Percentiles rank a stretch among this genome's conserved stretches.
These are phyloP conservation scores for Camellia sinensis DNA, from an alignment of 148 eudicot genomes.

Conservation along the genomic window DNA sequence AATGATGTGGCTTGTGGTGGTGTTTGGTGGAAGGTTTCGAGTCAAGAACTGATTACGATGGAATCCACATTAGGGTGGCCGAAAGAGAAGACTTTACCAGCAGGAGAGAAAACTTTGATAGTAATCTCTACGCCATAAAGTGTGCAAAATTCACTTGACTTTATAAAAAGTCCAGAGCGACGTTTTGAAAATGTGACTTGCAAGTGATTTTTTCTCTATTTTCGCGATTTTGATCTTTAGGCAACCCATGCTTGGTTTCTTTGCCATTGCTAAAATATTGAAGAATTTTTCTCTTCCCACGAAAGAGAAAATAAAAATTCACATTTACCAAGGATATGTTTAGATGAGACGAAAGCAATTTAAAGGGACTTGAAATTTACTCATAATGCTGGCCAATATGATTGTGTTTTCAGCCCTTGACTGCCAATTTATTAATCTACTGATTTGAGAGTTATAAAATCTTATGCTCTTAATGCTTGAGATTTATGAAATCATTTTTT, in stretches of 20 bases:
- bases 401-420: conserved; percentile 1
- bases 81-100: conserved; percentile 49
- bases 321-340: neutral
- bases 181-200: conserved; percentile 66
- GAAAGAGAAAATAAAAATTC: no score
- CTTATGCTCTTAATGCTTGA: conserved; percentile 31
- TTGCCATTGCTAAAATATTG: conserved; percentile 35
- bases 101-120: conserved; percentile 49
- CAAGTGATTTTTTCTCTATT: conserved; percentile 50
- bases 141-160: conserved; percentile 54
- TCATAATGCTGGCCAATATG: conserved; percentile 9
- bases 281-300: no score
- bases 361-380: conserved; percentile 21
- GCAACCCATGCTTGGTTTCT: conserved; percentile 49
- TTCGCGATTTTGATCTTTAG: conserved; percentile 60
- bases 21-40: conserved; percentile 28
- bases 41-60: conserved; percentile 36
- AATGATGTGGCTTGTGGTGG: conserved; percentile 6
- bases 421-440: conserved; percentile 18
- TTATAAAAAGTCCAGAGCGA: conserved; percentile 55
- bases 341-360: conserved; percentile 8
- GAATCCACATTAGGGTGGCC: conserved; percentile 48
- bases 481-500: no score
- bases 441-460: conserved; percentile 47
- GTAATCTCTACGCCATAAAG: conserved; percentile 49